Evolutionary conservation across 371 early-diverging fungal genomes (phyloP), one percentile per base, ranked within the genome.

Genomic region (Amoeboaphelidium occidentale): DNA sequence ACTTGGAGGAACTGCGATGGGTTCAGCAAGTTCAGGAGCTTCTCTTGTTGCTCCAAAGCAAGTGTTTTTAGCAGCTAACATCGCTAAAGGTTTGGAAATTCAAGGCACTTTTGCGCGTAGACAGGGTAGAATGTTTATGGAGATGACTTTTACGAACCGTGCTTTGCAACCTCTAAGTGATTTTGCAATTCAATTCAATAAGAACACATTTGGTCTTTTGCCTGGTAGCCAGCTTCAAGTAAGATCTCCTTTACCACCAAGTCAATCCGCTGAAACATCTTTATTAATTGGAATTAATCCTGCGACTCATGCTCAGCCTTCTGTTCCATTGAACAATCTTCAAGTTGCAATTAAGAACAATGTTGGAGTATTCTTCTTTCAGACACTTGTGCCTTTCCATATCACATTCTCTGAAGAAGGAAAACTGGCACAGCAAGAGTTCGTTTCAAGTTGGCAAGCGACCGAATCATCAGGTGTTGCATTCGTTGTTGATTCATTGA

Each of bases 1-100:
- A n/a, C n/a, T n/a, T n/a, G n/a, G n/a, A n/a, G n/a, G n/a, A n/a
- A n/a, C n/a, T n/a, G n/a, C n/a, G n/a, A n/a, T n/a, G n/a, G n/a
- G n/a, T n/a, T n/a, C n/a, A n/a, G n/a, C n/a, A n/a, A n/a, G n/a
- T n/a, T n/a, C n/a, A n/a, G n/a, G n/a, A n/a, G 39, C 39, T 17
- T 32, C 39, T 6, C 17, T 32, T 23, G 50, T 27, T 25, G 27
- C 26, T 25, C 47, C 20, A 6, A 54, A 54, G 27, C 12, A 13
- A 4, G 17, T 61, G 2, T 46, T 55, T 27, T 49, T 69, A 26
- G 48, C 46, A 23, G 53, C 62, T 14, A 49, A 53, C 32, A 27
- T 27, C 2, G 68, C 67, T 22, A 65, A 61, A 39, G 69, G 69
- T 0, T 52, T 69, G 23, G 69, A 69, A 50, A 61, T 69, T n/a